Evolutionary conservation across 768 basidiomycete genomes (phyloP), one percentile per base, ranked within the genome.

Genomic region (Pleurotus djamor): DNA sequence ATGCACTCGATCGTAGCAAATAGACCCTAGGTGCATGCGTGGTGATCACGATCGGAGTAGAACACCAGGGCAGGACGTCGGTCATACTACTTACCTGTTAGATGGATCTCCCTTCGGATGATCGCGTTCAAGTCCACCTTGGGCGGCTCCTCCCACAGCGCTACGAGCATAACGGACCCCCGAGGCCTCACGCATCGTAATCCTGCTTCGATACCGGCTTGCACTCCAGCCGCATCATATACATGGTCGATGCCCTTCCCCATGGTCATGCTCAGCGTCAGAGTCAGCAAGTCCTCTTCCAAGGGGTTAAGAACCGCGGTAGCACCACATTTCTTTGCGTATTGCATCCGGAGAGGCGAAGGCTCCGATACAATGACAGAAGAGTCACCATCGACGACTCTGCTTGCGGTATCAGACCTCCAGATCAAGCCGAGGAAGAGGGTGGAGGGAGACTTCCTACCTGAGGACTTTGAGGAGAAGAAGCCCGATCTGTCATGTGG

Each of bases 191-290:
- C 66, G 32, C 74, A 72, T 9, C 55, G 36, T 12, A 82, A 63
- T 5, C 73, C 76, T 4, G 70, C 62, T 35, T 76, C 71, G 14
- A 81, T 57, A 43, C 73, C 71, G n/a, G 66, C 66, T 61, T 79
- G 76, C 1, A 72, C 61, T 0, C 81, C 80, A 4, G 79, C 78
- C 13, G 79, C 78, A 45, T 83, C 82, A 61, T 79, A 80, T 4
- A 72, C 78, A 50, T 81, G 67, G 59, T 80, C 77, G 7, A 77
- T 76, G 33, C 81, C 80, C 2, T 63, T 45, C 8, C 68, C 68
- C 28, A 57, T 63, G 13, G 70, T 79, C 2, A 68, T 66, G 32
- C 67, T 60, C 32, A 68, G 48, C 3, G 70, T 67, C 2, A 64
- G 66, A 0, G 65, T 59, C 2, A 69, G 63, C 32, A 77, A 59